A percentile compares a stretch with the other conserved stretches of the same genome.
Evolutionary conservation across 768 basidiomycete genomes (phyloP).

Genomic region (Mycena polygramma): DNA sequence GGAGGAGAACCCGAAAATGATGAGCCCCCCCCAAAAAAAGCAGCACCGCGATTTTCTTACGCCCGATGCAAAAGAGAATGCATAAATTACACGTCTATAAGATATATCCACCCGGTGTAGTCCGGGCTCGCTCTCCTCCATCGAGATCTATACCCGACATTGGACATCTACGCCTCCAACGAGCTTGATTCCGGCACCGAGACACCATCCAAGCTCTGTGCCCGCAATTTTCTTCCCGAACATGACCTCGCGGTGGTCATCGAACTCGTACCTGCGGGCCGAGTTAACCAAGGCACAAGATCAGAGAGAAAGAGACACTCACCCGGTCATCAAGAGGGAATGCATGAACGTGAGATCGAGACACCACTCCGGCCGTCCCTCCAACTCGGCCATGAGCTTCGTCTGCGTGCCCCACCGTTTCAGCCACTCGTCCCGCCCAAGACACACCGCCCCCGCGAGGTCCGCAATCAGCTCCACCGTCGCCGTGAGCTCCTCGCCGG

Average conservation of each 20-base stretch:
- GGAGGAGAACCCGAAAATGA: no score
- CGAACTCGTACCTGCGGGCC: slow-evolving; percentile 77
- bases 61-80: not conserved
- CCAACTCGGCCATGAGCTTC: slow-evolving; percentile 69
- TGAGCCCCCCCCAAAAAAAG: no score
- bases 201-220: slow-evolving; percentile 95
- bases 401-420: slow-evolving; percentile 57
- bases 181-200: slow-evolving; percentile 57
- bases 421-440: slow-evolving; percentile 73
- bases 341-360: slow-evolving; percentile 97
- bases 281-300: not conserved
- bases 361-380: slow-evolving; percentile 93
- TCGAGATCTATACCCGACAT: slow-evolving; percentile 56
- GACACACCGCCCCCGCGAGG: slow-evolving; percentile 81
- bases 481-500: not conserved
- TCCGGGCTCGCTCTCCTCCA: not conserved
- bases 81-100: not conserved
- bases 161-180: slow-evolving; percentile 70
- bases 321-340: slow-evolving; percentile 82
- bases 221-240: slow-evolving; percentile 71
- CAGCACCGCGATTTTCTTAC: no score
- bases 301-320: not conserved
- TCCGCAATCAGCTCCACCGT: slow-evolving; percentile 44
- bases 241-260: slow-evolving; percentile 71
- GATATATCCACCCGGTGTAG: not conserved